Evolutionary conservation across 345 rosid genomes (phyloP), one percentile per base, ranked within the genome.

Genomic region (Salix viminalis): DNA sequence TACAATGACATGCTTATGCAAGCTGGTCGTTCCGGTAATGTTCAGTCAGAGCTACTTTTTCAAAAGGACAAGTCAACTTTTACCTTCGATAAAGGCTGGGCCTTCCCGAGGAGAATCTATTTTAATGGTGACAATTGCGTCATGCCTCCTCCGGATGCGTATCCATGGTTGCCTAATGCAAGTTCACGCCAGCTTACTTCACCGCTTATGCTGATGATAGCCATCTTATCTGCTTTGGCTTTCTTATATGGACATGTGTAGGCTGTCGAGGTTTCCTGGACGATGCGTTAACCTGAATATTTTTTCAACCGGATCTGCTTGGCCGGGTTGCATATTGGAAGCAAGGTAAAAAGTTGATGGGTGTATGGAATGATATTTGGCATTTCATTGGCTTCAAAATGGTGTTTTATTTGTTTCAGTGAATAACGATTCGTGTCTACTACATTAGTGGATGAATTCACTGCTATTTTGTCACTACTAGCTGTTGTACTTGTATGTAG

Each of bases 51-150:
- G 85, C 75, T 92, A 72, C 93, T 94, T 11, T 92, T 94, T 85
- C 89, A 62, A 23, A 94, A 94, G 87, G 89, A 92, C 68, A 71
- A 73, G 41, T 70, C 81, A 14, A 84, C 88, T 34, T 92, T 92
- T 81, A 92, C 97, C 54, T 86, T 91, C 2, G 91, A 88, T 30
- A 89, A 92, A 81, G 97, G 98, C 69, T 94, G 98, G 97, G 98
- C 90, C 34, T 92, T 92, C 82, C 98, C 98, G 1, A 86, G 93
- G 74, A 89, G 93, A 72, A 83, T 94, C 72, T 92, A 94, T 75
- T 94, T 94, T 86, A 94, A 94, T 67, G 98, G 97, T 1, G 98
- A 94, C 68, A 86, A 85, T 68, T 94, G 98, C 23, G 92, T 94
- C 50, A 89, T 92, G 97, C 97, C 98, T 28, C 88, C 92, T 73